Percentiles rank a stretch among this genome's conserved stretches.
Conservation (phyloP, 345 rosid genomes). For the Diplotaxis tenuifolia region DNA sequence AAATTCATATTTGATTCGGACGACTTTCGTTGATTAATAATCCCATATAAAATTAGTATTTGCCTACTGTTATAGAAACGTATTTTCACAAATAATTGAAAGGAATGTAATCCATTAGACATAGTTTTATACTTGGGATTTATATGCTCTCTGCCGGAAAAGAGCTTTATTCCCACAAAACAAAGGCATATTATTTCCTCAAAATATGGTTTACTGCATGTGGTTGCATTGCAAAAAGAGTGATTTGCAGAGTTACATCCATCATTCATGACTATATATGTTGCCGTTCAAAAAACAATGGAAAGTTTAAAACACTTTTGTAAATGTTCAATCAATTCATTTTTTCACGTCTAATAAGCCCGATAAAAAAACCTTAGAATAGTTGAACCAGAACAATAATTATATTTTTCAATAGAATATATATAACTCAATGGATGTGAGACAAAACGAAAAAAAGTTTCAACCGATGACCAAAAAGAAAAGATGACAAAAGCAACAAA, state of each 20-base stretch:
- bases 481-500: slow-evolving; percentile 1
- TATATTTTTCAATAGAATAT: neutral
- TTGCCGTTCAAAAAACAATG: neutral
- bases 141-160: too few relatives aligned
- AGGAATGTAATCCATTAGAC: neutral
- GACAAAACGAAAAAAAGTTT: neutral
- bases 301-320: neutral
- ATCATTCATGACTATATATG: neutral
- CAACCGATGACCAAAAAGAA: neutral
- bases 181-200: neutral
- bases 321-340: neutral
- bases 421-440: neutral
- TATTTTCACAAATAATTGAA: neutral
- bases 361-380: neutral
- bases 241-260: neutral
- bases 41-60: neutral
- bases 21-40: neutral
- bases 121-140: too few relatives aligned
- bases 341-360: neutral
- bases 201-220: neutral
- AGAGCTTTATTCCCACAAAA: too few relatives aligned
- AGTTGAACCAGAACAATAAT: neutral
- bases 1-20: slow-evolving; percentile 2
- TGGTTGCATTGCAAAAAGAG: neutral
- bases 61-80: neutral